phyloP scores from a whole-genome alignment of 2,329 filamentous ascomycete genomes.

The Colletotrichum magnum region DNA sequence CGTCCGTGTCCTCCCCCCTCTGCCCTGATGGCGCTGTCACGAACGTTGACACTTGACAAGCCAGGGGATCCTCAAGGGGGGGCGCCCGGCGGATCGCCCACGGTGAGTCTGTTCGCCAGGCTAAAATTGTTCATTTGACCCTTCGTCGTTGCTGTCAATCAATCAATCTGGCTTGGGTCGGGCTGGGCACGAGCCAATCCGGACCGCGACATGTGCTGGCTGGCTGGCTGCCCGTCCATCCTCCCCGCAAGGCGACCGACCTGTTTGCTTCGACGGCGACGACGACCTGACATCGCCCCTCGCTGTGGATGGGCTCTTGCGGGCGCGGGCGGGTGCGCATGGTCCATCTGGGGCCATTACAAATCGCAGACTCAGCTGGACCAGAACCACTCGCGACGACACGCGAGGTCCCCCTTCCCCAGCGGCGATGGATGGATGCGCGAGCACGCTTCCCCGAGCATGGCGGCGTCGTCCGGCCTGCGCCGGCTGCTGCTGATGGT shows the following conservation, averaged over 20 bases:
- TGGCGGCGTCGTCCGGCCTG: constrained; percentile 5
- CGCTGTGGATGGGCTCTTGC: not conserved
- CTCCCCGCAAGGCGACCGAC: not conserved
- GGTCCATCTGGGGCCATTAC: constrained; percentile 1
- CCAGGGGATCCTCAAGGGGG: constrained; percentile 30
- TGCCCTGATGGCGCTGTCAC: constrained; percentile 15
- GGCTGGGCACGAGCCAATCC: constrained; percentile 14
- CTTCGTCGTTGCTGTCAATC: constrained; percentile 2
- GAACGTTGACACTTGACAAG: constrained; percentile 39
- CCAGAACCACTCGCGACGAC: constrained; percentile 3
- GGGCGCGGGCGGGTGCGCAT: constrained; percentile 11
- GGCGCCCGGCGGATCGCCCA: constrained; percentile 18
- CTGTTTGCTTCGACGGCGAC: constrained; percentile 18
- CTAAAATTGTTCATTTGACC: constrained; percentile 10
- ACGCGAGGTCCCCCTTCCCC: not conserved
- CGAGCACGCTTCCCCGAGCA: constrained; percentile 23
- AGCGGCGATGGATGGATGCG: constrained; percentile 5
- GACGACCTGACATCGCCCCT: constrained; percentile 2
- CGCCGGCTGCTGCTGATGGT: constrained; percentile 2
- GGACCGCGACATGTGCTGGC: no score
- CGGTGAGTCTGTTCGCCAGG: constrained; percentile 29
- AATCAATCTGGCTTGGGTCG: constrained; percentile 1
- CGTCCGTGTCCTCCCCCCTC: constrained; percentile 26
- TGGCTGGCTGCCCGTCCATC: not conserved
- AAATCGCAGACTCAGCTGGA: not conserved